A percentile compares a stretch with the other conserved stretches of the same genome.
Evolutionary conservation across 2,329 filamentous ascomycete genomes (phyloP).

Genomic region (Colletotrichum sp.): DNA sequence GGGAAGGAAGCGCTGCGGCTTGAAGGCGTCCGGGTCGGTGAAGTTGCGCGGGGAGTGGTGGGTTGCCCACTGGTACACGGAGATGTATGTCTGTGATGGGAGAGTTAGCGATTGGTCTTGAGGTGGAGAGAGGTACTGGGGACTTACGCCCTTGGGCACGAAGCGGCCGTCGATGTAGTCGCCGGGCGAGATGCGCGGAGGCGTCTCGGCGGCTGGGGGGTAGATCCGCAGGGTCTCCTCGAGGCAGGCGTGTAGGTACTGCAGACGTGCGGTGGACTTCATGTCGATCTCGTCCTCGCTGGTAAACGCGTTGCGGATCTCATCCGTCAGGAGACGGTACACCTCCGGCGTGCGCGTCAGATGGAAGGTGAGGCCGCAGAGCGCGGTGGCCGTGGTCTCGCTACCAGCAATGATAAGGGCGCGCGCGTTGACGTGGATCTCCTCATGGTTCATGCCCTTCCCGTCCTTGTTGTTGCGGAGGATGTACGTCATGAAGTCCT

Average conservation of each 20-base stretch:
- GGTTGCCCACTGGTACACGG: not conserved
- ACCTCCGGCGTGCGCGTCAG: not conserved
- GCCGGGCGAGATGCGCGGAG: not conserved
- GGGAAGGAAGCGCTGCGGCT: not conserved
- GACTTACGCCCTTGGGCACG: not conserved
- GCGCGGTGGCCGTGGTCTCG: not conserved
- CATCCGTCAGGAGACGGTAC: not conserved
- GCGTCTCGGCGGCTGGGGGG: not conserved
- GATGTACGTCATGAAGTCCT: not conserved
- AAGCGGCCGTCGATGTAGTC: not conserved
- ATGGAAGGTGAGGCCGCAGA: not conserved
- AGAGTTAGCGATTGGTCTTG: not conserved
- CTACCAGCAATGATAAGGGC: not conserved
- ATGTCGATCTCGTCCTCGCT: not conserved
- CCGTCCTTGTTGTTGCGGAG: not conserved
- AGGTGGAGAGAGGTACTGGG: no score
- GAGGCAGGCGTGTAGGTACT: not conserved
- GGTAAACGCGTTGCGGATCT: not conserved
- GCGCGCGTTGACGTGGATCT: not conserved
- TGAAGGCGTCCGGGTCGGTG: not conserved
- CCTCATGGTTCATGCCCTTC: not conserved
- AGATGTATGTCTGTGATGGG: not conserved
- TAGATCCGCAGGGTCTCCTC: not conserved
- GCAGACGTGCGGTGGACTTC: not conserved
- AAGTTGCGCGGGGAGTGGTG: not conserved